Evolutionary conservation across 192 early-diverging fungal genomes (phyloP), one percentile per base, ranked within the genome.

Genomic region (Backusella australiensis): DNA sequence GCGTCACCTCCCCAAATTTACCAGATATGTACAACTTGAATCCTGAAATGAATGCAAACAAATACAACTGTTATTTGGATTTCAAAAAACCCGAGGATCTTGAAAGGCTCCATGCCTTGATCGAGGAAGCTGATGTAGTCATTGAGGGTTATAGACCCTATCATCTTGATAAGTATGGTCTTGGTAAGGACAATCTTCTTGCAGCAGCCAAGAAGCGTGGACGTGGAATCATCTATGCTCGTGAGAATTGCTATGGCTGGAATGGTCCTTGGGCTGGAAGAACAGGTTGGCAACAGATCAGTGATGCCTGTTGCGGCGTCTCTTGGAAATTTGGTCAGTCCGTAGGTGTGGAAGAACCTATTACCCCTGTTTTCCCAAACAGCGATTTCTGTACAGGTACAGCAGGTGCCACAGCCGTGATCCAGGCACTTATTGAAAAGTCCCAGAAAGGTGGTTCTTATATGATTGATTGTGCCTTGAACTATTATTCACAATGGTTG

Each of bases 241-340:
- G 73, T 26, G 73, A 74, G 17, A 74, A 74, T 34, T 74, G 73
- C 29, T 66, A 74, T 39, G 73, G 73, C 6, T 74, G 73, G 73
- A 66, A 56, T 12, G 53, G 73, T 3, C 73, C 73, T 8, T 74
- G 73, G 73, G 11, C 39, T 15, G 35, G 38, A 26, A 21, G 59
- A 34, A 74, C 56, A 38, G 73, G 73, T 1, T 74, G 73, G 73
- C 73, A 74, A 19, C 73, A 74, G 11, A 66, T 74, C 34, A 63
- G 52, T 4, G 73, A 74, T 66, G 59, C 53, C 9, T 49, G 46
- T 17, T 65, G 53, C 12, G 73, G 73, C 29, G 59, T 74, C 0
- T 74, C 73, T 0, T 63, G 59, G 53, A 17, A 23, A 36, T 74
- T 74, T n/a, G 49, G 41, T 32, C 52, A 74, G 19, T 32, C 73